Base-by-base conservation (phyloP, 768 basidiomycete genomes). In the Cystobasidium onofrii region DNA sequence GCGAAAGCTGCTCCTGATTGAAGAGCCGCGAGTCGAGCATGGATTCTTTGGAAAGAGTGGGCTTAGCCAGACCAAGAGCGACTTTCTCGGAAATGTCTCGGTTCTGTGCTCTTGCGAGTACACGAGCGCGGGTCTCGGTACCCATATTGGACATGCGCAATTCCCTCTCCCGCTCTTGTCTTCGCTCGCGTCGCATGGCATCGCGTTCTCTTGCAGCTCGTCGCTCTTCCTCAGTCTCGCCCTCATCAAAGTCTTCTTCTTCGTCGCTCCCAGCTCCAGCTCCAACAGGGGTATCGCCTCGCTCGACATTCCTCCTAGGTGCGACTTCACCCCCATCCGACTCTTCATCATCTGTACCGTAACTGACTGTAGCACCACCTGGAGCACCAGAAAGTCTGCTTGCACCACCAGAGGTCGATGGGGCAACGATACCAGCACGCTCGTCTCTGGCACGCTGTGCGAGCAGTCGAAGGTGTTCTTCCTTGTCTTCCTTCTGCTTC, bases 81-180 rank as follows among this genome's bases (percentile, higher is more conserved):
- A 99, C 88, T 85, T 99, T 98, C 83, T 99, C 96, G 1, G 96
- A 99, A 60, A 99, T 98, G 81, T 98, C 96, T 79, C 96, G 91
- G 81, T 98, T 95, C 83, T 96, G 93, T 77, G 97, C 92, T 69
- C 84, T 88, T 25, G 95, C 93, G 74, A 98, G 84, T 86, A 91
- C 88, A 84, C 96, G 97, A 44, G 96, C 93, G 18, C 96, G 86
- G 80, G 93, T 91, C 82, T 98, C 96, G 33, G 89, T 86, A 29
- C 96, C 96, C 96, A 99, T 99, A 80, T 98, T 96, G 82, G 86
- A 92, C 93, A 98, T 95, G 74, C 96, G 85, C 90, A 99, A 87
- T 82, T 99, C 95, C 44, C 94, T 88, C 83, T 98, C 94, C 33
- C 96, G 87, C 80, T 98, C 93, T 75, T 89, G 86, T 78, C 90